Base-by-base conservation (phyloP, 2,329 filamentous ascomycete species). In the Neoarthrinium moseri region DNA sequence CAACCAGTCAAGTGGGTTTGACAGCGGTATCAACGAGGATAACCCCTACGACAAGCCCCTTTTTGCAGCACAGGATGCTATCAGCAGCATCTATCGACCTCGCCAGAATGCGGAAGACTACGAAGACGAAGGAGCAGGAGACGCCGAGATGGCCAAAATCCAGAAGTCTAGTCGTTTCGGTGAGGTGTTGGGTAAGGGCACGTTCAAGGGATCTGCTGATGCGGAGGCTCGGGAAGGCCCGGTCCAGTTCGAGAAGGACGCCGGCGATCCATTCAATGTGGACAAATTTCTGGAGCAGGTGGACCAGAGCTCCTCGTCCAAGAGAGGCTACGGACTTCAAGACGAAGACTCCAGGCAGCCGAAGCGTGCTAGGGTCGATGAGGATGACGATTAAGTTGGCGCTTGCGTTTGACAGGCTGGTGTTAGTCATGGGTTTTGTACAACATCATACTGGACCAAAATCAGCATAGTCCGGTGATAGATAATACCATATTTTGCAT, bases 1-100 rank as follows among this genome's bases (percentile, higher is more conserved):
- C 71, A 96, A 97, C 69, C 90, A 95, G 69, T 87, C 84, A 5
- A 91, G 87, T 57, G 94, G 94, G 0, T 95, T 99, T 63, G 86
- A 91, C 56, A 81, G 84, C 43, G 94, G 92, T 1, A 91, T 96
- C 77, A 99, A 99, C 66, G 94, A 99, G 67, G 94, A 99, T 66
- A 94, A 99, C 62, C 84, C 86, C 1, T 99, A 97, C 71, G 94
- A 97, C 67, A 97, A 97, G 70, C 94, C 94, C 17, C 74, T 99
- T 6, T 99, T 99, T 64, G 91, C 91, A 1, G 92, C 94, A 12
- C 91, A 96, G 64, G 92, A 97, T 62, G 92, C 90, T 7, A 90
- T 96, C 58, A 94, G 83, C 70, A 92, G 86, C 65, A 97, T 99
- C 55, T 99, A 99, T 68, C 81, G 91, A 26, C 90, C 92, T 2